Evolutionary conservation across 345 rosid genomes (phyloP).

Genomic region (Clarkia xantiana): DNA sequence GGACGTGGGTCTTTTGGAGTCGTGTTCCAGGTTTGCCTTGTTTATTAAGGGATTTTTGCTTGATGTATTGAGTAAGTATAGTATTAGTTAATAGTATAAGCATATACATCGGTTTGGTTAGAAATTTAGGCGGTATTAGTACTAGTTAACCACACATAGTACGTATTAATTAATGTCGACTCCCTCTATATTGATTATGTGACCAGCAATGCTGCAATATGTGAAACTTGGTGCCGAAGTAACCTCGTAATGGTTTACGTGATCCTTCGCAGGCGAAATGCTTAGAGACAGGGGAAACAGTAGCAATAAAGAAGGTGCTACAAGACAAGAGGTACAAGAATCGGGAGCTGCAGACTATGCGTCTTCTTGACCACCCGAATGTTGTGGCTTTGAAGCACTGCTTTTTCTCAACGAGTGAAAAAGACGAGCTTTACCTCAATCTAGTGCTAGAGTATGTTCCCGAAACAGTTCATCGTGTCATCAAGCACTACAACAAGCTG

Average conservation of each 20-base stretch:
- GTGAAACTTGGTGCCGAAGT: too few relatives aligned
- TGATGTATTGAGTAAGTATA: too few relatives aligned
- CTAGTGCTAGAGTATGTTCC: slow-evolving; percentile 18
- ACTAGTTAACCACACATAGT: too few relatives aligned
- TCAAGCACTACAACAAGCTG: slow-evolving; percentile 17
- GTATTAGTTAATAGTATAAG: neutral
- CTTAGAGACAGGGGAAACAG: slow-evolving; percentile 18
- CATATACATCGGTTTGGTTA: too few relatives aligned
- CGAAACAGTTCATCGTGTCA: slow-evolving; percentile 15
- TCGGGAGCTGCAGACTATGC: slow-evolving; percentile 18
- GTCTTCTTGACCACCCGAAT: slow-evolving; percentile 20
- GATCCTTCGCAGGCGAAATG: slow-evolving; percentile 23
- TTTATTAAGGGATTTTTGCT: neutral
- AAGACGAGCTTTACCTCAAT: slow-evolving; percentile 19
- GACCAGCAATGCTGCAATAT: too few relatives aligned
- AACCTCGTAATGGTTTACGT: too few relatives aligned
- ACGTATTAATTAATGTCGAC: too few relatives aligned
- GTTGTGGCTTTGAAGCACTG: slow-evolving; percentile 16
- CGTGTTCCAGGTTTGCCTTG: slow-evolving; percentile 12
- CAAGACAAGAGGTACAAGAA: slow-evolving; percentile 22
- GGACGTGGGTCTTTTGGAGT: slow-evolving; percentile 19
- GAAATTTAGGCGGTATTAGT: too few relatives aligned
- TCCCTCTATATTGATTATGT: too few relatives aligned
- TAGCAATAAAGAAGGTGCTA: slow-evolving; percentile 19
- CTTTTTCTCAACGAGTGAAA: slow-evolving; percentile 15